Percentiles rank a stretch among this genome's conserved stretches.
phyloP scores from a whole-genome alignment of 2,329 filamentous ascomycete genomes.

The Pseudogymnoascus sp. region DNA sequence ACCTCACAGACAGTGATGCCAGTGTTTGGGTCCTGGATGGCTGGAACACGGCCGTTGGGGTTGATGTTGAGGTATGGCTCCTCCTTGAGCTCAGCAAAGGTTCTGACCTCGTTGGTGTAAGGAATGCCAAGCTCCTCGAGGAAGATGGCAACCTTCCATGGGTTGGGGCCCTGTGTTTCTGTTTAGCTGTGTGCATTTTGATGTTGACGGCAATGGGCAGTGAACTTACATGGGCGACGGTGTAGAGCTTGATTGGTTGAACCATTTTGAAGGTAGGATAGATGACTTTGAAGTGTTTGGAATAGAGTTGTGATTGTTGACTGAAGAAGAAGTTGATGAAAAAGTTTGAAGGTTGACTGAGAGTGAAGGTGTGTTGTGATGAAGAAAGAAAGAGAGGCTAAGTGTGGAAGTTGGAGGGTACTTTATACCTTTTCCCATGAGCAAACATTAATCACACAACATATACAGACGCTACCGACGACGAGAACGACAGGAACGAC shows the following conservation, averaged over 20 bases:
- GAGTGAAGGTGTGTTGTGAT: not conserved
- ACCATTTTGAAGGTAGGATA: not conserved
- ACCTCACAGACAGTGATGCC: constrained; percentile 37
- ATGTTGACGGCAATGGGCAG: not conserved
- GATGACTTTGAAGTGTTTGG: not conserved
- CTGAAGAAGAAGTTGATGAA: not conserved
- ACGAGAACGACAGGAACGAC: not conserved
- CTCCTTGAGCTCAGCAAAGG: constrained; percentile 32
- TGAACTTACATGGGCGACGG: not conserved
- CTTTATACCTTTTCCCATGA: not conserved
- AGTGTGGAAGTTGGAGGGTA: not conserved
- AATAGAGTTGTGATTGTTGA: not conserved
- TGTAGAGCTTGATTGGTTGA: constrained; percentile 8
- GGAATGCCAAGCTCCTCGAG: constrained; percentile 37
- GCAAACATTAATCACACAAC: not conserved
- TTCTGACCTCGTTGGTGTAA: constrained; percentile 30
- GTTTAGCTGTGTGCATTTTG: not conserved
- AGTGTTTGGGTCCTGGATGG: constrained; percentile 33
- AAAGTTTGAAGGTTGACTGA: not conserved
- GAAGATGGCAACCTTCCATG: constrained; percentile 36
- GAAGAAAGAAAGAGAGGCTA: not conserved
- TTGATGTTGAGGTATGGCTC: constrained; percentile 29
- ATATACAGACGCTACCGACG: not conserved
- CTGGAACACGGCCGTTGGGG: constrained; percentile 23
- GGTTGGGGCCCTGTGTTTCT: constrained; percentile 11